phyloP scores from a whole-genome alignment of 1,284 basidiomycete genomes.

The Pyrrhoderma lamaoense region DNA sequence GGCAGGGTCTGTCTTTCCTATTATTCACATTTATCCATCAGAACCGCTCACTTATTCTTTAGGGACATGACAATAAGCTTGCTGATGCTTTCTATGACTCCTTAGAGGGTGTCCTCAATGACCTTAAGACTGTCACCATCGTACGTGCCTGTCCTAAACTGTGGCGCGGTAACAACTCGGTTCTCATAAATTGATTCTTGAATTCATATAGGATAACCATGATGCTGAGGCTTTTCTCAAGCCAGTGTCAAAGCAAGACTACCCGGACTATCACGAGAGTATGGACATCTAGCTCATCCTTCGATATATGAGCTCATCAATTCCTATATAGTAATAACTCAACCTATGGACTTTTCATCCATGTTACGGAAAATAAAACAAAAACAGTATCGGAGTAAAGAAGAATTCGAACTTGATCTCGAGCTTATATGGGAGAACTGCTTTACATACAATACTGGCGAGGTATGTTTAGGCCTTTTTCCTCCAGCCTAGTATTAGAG shows the following conservation, averaged over 20 bases:
- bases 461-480: conserved; percentile 44
- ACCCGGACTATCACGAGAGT: conserved; percentile 88
- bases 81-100: conserved; percentile 90
- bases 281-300: conserved; percentile 23
- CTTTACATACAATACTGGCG: conserved; percentile 83
- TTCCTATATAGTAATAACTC: conserved; percentile 61
- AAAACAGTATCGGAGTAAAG: conserved; percentile 88
- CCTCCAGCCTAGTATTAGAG: background rate
- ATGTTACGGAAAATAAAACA: conserved; percentile 90
- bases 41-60: conserved; percentile 28
- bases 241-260: conserved; percentile 80
- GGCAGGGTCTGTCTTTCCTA: conserved; percentile 49
- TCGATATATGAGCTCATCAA: conserved; percentile 11
- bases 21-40: conserved; percentile 16
- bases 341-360: conserved; percentile 92
- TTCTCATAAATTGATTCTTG: no score
- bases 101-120: conserved; percentile 77
- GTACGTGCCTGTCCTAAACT: conserved; percentile 36
- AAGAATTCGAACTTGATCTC: conserved; percentile 88
- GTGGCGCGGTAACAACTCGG: conserved; percentile 4
- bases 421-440: conserved; percentile 98
- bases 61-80: conserved; percentile 62
- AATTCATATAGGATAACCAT: conserved; percentile 60
- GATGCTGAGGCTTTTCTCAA: conserved; percentile 87
- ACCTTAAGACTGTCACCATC: conserved; percentile 73